Conservation (phyloP, 805 yeast genomes). For the Wickerhamomyces bovis region DNA sequence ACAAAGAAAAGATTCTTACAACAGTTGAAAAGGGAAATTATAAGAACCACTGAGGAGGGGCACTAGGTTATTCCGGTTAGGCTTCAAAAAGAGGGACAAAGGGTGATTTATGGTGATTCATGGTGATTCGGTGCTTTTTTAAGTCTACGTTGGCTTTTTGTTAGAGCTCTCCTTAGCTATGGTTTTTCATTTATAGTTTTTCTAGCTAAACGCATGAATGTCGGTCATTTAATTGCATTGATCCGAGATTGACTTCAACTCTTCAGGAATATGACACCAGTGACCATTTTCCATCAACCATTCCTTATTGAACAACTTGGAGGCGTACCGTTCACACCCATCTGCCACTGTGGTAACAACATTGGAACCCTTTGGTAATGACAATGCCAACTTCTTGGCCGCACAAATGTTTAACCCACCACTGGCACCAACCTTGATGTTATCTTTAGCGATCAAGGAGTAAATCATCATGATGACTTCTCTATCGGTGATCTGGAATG, state of each 20-base stretch:
- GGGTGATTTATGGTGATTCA: too few relatives aligned
- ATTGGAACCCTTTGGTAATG: conserved; percentile 21
- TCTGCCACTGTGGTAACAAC: conserved; percentile 23
- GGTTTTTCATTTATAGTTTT: too few relatives aligned
- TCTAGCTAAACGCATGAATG: neutral
- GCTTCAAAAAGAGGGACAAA: too few relatives aligned
- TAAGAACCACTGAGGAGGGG: neutral
- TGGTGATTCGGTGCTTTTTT: neutral
- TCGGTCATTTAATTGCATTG: neutral
- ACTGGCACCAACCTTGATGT: conserved; percentile 20
- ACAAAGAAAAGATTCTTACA: neutral
- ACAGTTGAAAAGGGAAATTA: neutral
- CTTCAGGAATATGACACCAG: conserved; percentile 18
- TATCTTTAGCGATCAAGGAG: conserved; percentile 12
- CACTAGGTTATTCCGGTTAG: neutral
- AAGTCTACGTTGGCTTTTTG: too few relatives aligned
- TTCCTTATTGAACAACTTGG: conserved; percentile 16
- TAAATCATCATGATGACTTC: conserved; percentile 16
- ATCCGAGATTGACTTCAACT: neutral
- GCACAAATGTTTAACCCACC: conserved; percentile 20
- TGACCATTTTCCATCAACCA: conserved; percentile 17
- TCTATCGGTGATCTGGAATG: conserved; percentile 13
- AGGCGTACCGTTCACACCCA: conserved; percentile 17
- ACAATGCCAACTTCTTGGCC: conserved; percentile 15
- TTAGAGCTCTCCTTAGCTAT: too few relatives aligned